A percentile compares a stretch with the other conserved stretches of the same genome.
phyloP scores from a whole-genome alignment of 2,329 filamentous ascomycete genomes.

The Fusarium avenaceum region DNA sequence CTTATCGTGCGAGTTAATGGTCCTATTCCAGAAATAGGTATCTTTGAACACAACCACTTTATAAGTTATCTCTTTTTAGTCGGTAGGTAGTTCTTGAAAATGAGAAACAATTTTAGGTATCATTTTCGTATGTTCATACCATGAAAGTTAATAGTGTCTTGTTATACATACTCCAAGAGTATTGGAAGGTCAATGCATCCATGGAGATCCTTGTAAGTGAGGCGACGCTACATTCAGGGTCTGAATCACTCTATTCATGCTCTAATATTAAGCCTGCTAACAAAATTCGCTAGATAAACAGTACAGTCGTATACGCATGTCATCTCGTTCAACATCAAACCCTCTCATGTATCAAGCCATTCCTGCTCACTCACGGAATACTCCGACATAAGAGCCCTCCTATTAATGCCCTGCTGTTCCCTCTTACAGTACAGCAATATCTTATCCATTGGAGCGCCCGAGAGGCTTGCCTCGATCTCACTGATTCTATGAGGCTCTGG shows the following conservation, averaged over 20 bases:
- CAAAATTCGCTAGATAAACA: not conserved
- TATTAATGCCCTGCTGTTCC: constrained; percentile 6
- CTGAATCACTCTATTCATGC: not conserved
- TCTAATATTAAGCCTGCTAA: not conserved
- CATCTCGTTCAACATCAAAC: not conserved
- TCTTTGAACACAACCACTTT: no score
- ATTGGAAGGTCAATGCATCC: not conserved
- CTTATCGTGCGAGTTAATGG: constrained; percentile 20
- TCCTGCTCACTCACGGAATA: constrained; percentile 23
- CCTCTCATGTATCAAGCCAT: constrained; percentile 26
- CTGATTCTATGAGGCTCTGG: constrained; percentile 33
- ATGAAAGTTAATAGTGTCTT: no score
- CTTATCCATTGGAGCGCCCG: constrained; percentile 40
- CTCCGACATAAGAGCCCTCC: constrained; percentile 36
- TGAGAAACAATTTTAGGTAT: no score
- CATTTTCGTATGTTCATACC: no score
- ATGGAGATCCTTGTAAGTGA: not conserved
- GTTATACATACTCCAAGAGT: not conserved
- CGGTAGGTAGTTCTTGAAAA: no score
- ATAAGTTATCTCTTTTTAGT: no score
- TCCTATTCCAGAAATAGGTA: no score
- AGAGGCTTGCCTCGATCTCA: constrained; percentile 39
- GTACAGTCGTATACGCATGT: not conserved
- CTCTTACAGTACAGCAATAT: constrained; percentile 39
- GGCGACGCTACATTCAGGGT: not conserved